Evolutionary conservation across 176 grass and related monocot species (phyloP).

Genomic region (Themeda triandra): DNA sequence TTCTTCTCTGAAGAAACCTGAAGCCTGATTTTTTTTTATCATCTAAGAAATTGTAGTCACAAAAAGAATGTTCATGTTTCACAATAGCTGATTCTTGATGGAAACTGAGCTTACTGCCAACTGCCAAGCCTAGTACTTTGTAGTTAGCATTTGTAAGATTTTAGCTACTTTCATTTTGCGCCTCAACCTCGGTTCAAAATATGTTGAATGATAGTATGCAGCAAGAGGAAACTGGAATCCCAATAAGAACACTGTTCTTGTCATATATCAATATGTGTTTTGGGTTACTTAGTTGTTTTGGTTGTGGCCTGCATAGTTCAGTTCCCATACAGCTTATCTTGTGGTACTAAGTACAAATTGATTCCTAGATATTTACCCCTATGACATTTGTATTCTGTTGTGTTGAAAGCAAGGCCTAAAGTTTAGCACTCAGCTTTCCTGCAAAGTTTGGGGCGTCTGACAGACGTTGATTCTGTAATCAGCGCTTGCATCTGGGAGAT

Average conservation of each 20-base stretch:
- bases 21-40: neutral
- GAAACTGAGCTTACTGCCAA: neutral
- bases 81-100: neutral
- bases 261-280: neutral
- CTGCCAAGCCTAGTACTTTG: neutral
- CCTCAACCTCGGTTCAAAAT: neutral
- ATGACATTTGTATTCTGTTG: neutral
- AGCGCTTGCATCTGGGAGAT: neutral
- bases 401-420: neutral
- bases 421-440: neutral
- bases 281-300: neutral
- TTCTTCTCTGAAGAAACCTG: neutral
- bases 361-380: neutral
- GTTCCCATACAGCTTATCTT: neutral
- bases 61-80: neutral
- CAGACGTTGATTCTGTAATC: neutral
- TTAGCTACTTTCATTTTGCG: neutral
- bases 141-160: neutral
- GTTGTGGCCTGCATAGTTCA: neutral
- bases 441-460: neutral
- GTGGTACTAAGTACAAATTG: neutral
- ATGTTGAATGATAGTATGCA: neutral
- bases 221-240: neutral
- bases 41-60: neutral
- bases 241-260: neutral